Conservation (phyloP, 2,329 filamentous ascomycete genomes). For the Monilinia laxa region DNA sequence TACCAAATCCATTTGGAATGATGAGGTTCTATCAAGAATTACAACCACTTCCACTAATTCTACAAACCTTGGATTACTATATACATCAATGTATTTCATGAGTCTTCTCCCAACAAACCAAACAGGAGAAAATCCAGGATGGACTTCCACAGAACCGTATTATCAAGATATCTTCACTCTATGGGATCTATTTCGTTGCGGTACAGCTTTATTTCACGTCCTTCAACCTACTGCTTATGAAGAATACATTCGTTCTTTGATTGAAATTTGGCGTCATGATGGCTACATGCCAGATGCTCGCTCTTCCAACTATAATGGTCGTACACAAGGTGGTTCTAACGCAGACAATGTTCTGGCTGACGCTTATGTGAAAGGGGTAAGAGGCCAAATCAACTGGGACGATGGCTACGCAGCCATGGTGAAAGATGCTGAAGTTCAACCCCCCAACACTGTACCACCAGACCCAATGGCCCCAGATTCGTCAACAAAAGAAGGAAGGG, state of each 20-base stretch:
- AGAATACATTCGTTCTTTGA: conserved; percentile 64
- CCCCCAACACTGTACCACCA: conserved; percentile 58
- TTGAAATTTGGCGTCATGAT: conserved; percentile 66
- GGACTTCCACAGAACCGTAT: conserved; percentile 64
- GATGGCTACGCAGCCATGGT: conserved; percentile 63
- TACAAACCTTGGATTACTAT: conserved; percentile 59
- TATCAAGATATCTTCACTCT: conserved; percentile 72
- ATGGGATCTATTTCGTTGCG: conserved; percentile 64
- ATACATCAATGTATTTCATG: conserved; percentile 62
- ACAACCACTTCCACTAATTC: conserved; percentile 57
- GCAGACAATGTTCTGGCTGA: conserved; percentile 71
- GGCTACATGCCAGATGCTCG: conserved; percentile 65
- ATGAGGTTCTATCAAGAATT: conserved; percentile 41
- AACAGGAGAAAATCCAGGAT: conserved; percentile 68
- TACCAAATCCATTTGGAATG: conserved; percentile 22
- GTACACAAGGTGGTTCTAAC: conserved; percentile 68
- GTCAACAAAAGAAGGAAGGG: conserved; percentile 65
- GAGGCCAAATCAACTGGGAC: conserved; percentile 61
- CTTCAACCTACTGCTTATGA: conserved; percentile 62
- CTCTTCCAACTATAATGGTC: conserved; percentile 68
- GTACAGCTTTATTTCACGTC: conserved; percentile 63
- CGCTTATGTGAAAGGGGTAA: conserved; percentile 67
- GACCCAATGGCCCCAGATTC: conserved; percentile 54
- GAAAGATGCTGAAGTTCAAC: conserved; percentile 64
- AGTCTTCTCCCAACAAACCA: conserved; percentile 55